Evolutionary conservation across 176 grass and related monocot species (phyloP).

Genomic region (Avena insularis): DNA sequence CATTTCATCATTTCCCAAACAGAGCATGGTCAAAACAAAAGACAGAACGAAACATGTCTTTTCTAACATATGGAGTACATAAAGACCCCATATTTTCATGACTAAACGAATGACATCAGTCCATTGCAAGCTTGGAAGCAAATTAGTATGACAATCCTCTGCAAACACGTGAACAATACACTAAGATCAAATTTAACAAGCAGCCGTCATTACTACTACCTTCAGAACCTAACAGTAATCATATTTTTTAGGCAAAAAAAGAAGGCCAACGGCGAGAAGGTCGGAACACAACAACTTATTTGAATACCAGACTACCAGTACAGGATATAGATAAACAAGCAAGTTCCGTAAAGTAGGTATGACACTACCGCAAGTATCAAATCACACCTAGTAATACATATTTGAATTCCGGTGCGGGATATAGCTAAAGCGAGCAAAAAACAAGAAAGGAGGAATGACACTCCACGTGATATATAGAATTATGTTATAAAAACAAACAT

Average conservation of each 20-base stretch:
- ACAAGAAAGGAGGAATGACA: neutral
- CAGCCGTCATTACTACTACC: neutral
- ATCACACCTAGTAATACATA: neutral
- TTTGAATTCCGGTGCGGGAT: neutral
- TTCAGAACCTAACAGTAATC: neutral
- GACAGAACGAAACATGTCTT: neutral
- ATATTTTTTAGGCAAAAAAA: too few species aligned
- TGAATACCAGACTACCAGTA: neutral
- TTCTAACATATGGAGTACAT: neutral
- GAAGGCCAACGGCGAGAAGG: too few species aligned
- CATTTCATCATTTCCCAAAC: constrained; percentile 16
- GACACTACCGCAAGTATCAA: neutral
- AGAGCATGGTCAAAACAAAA: neutral
- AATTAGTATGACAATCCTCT: neutral
- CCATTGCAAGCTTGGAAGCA: neutral
- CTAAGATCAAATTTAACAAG: neutral
- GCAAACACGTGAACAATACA: neutral
- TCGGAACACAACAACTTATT: too few species aligned
- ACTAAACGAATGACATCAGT: too few species aligned
- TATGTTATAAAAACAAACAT: neutral
- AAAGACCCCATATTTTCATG: neutral
- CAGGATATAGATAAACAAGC: neutral
- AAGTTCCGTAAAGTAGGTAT: neutral
- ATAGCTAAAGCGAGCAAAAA: neutral
- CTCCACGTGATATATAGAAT: neutral